A percentile compares a stretch with the other conserved stretches of the same genome.
Conservation (phyloP, 1,284 basidiomycete genomes). For the Erythrobasidium hasegawianum region DNA sequence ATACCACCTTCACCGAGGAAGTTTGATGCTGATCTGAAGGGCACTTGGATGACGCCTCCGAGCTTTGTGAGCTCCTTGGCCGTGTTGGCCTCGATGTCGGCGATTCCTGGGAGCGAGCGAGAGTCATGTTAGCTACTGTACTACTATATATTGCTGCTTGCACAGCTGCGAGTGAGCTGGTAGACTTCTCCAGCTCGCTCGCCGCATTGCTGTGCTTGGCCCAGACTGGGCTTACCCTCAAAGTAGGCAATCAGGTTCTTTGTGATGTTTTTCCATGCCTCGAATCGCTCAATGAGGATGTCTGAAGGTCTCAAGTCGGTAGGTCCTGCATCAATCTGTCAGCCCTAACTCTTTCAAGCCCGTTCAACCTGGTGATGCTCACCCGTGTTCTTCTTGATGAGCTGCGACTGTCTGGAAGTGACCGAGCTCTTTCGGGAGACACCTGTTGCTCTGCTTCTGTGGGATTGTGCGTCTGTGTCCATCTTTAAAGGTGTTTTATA, state of each 20-base stretch:
- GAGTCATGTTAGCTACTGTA: background rate
- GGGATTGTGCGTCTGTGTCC: conserved; percentile 14
- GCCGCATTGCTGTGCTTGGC: too few species aligned
- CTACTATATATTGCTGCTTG: background rate
- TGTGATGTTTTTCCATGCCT: conserved; percentile 91
- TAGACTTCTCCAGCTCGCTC: background rate
- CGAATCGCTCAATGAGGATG: conserved; percentile 91
- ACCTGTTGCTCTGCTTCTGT: conserved; percentile 21
- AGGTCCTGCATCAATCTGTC: conserved; percentile 17
- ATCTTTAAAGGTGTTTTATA: background rate
- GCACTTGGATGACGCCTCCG: conserved; percentile 95
- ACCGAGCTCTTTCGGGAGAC: conserved; percentile 40
- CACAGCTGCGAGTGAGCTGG: background rate
- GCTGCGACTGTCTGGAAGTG: conserved; percentile 48
- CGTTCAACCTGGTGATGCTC: conserved; percentile 24
- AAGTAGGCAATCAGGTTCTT: conserved; percentile 74
- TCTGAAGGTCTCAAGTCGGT: conserved; percentile 86
- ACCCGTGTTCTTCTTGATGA: conserved; percentile 53
- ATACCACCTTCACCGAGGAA: conserved; percentile 77
- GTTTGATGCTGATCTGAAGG: conserved; percentile 67
- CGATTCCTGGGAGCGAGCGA: conserved; percentile 63
- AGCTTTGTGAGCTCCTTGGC: conserved; percentile 85
- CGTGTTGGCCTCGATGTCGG: conserved; percentile 67
- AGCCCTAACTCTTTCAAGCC: background rate
- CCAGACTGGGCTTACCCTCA: conserved; percentile 26